phyloP scores from a whole-genome alignment of 2,329 filamentous ascomycete species.

The Pseudogymnoascus pannorum region DNA sequence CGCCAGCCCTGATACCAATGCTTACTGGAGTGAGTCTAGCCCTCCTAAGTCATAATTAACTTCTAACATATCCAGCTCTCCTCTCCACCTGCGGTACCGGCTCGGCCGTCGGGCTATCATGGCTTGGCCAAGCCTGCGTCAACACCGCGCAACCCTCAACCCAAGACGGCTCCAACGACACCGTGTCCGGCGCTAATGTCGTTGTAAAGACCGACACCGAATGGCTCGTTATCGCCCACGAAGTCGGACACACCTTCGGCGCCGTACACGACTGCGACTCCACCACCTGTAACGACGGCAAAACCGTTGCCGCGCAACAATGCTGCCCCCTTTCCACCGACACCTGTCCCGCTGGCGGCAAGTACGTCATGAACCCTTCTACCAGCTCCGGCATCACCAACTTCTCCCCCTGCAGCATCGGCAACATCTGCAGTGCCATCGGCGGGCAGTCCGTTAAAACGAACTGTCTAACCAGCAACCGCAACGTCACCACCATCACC shows the following conservation, averaged over 20 bases:
- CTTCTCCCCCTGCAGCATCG: conserved; percentile 85
- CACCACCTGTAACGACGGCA: conserved; percentile 57
- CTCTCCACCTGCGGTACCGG: conserved; percentile 66
- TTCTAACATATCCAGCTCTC: conserved; percentile 46
- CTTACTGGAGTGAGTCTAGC: conserved; percentile 86
- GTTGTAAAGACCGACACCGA: conserved; percentile 76
- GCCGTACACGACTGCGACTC: conserved; percentile 87
- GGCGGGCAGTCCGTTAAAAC: conserved; percentile 69
- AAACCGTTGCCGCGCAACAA: conserved; percentile 48
- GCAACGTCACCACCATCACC: conserved; percentile 70
- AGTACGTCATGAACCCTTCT: conserved; percentile 94
- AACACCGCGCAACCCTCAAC: conserved; percentile 47
- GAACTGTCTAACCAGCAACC: conserved; percentile 76
- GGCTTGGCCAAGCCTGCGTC: conserved; percentile 82
- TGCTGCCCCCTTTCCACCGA: conserved; percentile 71
- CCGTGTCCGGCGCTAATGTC: conserved; percentile 79
- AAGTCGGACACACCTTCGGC: conserved; percentile 89
- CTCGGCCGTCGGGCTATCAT: conserved; percentile 82
- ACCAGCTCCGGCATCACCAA: conserved; percentile 63
- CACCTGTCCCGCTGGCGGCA: conserved; percentile 67
- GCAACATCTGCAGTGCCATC: conserved; percentile 88
- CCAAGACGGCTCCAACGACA: conserved; percentile 51
- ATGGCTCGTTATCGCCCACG: conserved; percentile 95
- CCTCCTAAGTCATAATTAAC: conserved; percentile 48
- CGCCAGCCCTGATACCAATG: conserved; percentile 67